Conservation (phyloP, 2,329 filamentous ascomycete species). For the Diaporthe vexans region DNA sequence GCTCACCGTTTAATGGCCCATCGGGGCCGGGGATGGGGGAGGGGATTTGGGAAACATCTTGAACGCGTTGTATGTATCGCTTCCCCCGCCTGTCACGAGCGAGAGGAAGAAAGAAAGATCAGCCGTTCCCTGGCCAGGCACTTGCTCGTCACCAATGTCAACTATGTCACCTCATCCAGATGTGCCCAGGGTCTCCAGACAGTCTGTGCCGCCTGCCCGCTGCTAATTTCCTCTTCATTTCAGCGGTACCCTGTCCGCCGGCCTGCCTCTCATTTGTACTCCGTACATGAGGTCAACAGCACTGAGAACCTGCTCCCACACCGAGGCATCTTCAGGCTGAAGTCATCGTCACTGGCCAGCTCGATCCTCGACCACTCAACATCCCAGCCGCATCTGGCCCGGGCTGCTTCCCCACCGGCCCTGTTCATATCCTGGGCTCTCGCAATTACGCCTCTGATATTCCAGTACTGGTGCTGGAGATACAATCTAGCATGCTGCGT, state of each 20-base stretch:
- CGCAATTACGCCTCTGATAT: background rate
- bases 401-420: background rate
- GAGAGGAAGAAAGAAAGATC: constrained; percentile 4
- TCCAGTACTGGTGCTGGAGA: background rate
- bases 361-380: background rate
- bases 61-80: background rate
- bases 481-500: background rate
- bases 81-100: background rate
- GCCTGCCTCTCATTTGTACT: too few relatives aligned
- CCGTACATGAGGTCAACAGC: background rate
- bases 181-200: constrained; percentile 19
- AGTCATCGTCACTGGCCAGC: constrained; percentile 23
- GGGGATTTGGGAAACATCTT: background rate
- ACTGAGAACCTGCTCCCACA: background rate
- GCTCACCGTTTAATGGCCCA: constrained; percentile 2
- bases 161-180: background rate
- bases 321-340: constrained; percentile 2
- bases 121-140: background rate
- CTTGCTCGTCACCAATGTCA: constrained; percentile 14
- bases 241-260: constrained; percentile 13
- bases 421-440: background rate
- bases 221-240: constrained; percentile 18
- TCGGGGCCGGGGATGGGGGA: background rate
- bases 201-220: constrained; percentile 7
- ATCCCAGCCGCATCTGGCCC: background rate